These are phyloP conservation scores for Suillus bovinus DNA, from an alignment of 768 basidiomycete species.

Conservation along the genomic window DNA sequence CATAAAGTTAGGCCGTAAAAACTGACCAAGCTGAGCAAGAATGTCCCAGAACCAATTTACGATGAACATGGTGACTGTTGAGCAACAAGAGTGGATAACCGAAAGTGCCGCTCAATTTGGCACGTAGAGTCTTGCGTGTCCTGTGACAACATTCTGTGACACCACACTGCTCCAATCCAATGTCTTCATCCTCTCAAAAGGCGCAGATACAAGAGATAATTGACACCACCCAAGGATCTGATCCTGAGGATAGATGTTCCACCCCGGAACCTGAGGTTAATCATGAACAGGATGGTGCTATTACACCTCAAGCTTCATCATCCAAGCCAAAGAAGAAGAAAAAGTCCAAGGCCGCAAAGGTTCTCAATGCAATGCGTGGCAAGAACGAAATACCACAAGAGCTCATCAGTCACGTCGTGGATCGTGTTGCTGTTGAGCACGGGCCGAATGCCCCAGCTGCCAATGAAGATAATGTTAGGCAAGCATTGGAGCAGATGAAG, in stretches of 20 bases:
- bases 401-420: conserved; percentile 66
- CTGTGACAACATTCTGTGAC: conserved; percentile 6
- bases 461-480: conserved; percentile 65
- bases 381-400: conserved; percentile 56
- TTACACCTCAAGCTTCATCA: conserved; percentile 34
- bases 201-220: conserved; percentile 43
- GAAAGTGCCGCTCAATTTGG: neutral
- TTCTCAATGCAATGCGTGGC: conserved; percentile 48
- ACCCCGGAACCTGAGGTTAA: conserved; percentile 34
- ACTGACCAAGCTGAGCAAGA: conserved; percentile 87
- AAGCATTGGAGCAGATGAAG: conserved; percentile 74
- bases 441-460: conserved; percentile 43
- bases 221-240: conserved; percentile 37
- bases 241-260: conserved; percentile 34
- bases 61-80: conserved; percentile 64
- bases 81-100: conserved; percentile 11
- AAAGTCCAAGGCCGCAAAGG: conserved; percentile 69
- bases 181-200: conserved; percentile 40
- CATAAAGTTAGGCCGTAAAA: neutral
- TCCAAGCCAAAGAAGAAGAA: conserved; percentile 84
- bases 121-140: conserved; percentile 6
- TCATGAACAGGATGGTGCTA: conserved; percentile 15
- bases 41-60: conserved; percentile 97
- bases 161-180: conserved; percentile 12
- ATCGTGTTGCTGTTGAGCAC: conserved; percentile 63